These are phyloP conservation scores for Petunia hybrid DNA, from an alignment of 305 asterid species.

Conservation along the genomic window DNA sequence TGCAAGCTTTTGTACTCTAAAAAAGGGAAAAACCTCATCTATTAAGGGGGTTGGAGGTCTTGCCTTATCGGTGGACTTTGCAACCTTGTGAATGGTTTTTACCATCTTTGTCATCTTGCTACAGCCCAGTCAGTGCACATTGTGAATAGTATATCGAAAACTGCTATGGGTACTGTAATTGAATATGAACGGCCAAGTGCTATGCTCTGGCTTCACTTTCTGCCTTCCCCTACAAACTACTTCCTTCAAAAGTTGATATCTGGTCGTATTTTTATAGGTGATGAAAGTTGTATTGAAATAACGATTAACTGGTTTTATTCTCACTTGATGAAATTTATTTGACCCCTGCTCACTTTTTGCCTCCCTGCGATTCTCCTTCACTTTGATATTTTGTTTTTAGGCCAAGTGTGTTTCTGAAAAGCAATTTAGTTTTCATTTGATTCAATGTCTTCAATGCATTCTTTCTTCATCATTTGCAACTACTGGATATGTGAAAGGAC, in stretches of 20 bases:
- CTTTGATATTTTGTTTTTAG: background rate
- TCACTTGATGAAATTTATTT: constrained; percentile 7
- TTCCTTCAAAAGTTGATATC: background rate
- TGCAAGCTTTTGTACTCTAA: background rate
- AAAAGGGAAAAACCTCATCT: constrained; percentile 11
- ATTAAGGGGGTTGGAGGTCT: background rate
- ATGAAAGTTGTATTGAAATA: background rate
- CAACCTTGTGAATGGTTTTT: constrained; percentile 15
- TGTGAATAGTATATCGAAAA: background rate
- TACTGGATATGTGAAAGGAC: background rate
- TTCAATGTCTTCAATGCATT: background rate
- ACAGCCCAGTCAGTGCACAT: background rate
- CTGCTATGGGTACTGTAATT: background rate
- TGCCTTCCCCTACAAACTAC: constrained; percentile 1
- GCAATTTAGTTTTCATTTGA: background rate
- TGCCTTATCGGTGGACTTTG: background rate
- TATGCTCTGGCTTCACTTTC: constrained; percentile 4
- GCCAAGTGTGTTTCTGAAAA: background rate
- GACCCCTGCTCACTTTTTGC: background rate
- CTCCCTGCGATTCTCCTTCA: background rate
- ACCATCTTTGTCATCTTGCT: constrained; percentile 6
- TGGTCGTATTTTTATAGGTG: background rate
- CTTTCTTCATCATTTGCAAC: background rate
- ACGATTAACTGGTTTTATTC: background rate
- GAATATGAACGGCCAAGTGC: constrained; percentile 13